Evolutionary conservation across 768 basidiomycete species (phyloP), one percentile per base, ranked within the genome.

Genomic region (Trametes gibbosa): DNA sequence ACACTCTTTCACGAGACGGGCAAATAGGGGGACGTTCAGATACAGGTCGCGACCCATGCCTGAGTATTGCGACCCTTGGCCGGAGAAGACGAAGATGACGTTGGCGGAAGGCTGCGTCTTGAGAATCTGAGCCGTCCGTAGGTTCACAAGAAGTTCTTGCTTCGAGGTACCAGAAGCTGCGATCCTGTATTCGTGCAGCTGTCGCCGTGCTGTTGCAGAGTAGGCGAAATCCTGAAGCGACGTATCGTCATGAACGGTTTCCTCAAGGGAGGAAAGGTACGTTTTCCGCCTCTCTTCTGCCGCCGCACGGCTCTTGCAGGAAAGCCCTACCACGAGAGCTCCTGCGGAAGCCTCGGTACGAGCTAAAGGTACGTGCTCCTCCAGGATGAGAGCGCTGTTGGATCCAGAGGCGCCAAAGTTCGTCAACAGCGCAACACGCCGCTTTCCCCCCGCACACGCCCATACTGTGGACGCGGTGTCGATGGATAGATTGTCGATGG

Each of bases 341-440:
- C 29, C 8, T 5, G 48, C 10, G 13, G 24, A 25, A 21, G 34
- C 32, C 37, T 21, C 3, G 27, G n/a, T 13, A 29, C 35, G 23
- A n/a, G 34, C 70, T 0, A 52, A 9, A 4, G 24, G 7, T 4
- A 39, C 4, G 40, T 45, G 29, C 63, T 89, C 87, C 62, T 89
- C 84, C 2, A 90, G 63, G 7, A 90, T 47, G 13, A 89, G 64
- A 0, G 85, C 81, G 2, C 80, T 77, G 59, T 90, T 90, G 8
- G 87, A 88, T 0, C 89, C 89, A 23, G 87, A 78, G 0, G 88
- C 88, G 19, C 89, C 89, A 63, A 88, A 91, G 63, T 89, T 90
- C 64, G 88, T 89, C 54, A 91, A 72, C 24, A 90, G 63, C 0
- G 85, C 86, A 7, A 83, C 59, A 7, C 86, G 77, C 13, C 77